Evolutionary conservation across 257 asterid genomes (phyloP).

Genomic region (Coffea canephora): DNA sequence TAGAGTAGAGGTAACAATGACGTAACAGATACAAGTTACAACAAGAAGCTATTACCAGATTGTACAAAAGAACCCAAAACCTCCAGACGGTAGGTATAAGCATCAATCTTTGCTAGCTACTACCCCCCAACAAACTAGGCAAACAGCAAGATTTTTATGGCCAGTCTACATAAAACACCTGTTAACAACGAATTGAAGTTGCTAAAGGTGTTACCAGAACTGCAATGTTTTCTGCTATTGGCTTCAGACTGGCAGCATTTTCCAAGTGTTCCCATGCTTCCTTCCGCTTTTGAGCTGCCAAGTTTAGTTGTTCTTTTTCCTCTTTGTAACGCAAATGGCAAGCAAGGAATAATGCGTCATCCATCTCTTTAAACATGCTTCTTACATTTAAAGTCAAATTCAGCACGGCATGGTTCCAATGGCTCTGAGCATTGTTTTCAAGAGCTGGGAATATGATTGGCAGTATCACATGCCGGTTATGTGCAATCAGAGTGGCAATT

Average conservation of each 20-base stretch:
- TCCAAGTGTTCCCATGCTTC: constrained; percentile 64
- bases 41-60: constrained; percentile 6
- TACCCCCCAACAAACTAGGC: constrained; percentile 1
- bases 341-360: constrained; percentile 46
- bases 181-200: constrained; percentile 29
- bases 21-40: constrained; percentile 6
- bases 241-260: constrained; percentile 56
- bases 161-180: not conserved
- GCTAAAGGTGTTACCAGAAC: constrained; percentile 53
- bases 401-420: constrained; percentile 81
- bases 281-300: constrained; percentile 42
- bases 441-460: constrained; percentile 79
- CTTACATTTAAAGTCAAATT: constrained; percentile 66
- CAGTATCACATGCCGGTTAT: constrained; percentile 64
- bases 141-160: not conserved
- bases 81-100: not conserved
- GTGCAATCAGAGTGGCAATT: constrained; percentile 58
- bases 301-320: constrained; percentile 41
- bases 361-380: constrained; percentile 72
- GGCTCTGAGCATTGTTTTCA: constrained; percentile 58
- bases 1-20: not conserved
- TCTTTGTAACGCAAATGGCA: constrained; percentile 58
- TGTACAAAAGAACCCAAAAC: constrained; percentile 9
- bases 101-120: constrained; percentile 10
- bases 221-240: constrained; percentile 57